Evolutionary conservation across 352 stramenopile genomes (phyloP), one percentile per base, ranked within the genome.

Genomic region (Globisporangium mamillatum): DNA sequence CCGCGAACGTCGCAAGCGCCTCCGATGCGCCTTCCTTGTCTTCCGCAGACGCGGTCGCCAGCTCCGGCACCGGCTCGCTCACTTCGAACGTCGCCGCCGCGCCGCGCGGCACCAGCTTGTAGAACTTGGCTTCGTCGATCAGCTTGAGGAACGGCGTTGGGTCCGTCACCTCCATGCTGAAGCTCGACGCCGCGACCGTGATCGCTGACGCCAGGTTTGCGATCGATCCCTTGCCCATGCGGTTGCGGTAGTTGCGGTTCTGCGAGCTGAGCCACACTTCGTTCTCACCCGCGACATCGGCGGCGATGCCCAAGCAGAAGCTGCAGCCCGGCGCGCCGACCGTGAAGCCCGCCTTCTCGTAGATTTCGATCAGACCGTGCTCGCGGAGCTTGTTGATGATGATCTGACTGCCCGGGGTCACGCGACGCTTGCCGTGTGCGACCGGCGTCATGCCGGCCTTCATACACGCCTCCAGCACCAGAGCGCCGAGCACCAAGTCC

Each of bases 171-270:
- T 86, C 71, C 87, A 95, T 95, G 53, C 63, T 75, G 71, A 95
- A 95, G 66, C 85, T 93, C 48, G 88, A 95, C 16, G 88, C 88
- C 32, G 88, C 88, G 24, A 95, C 86, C 32, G 84, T 92, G 58
- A 91, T 86, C 16, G 88, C 86, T 18, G 86, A 94, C 44, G 83
- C 85, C 50, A 95, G 69, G 75, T 95, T 92, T 20, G 76, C 83
- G 66, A 93, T 93, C 20, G 84, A 93, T 36, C 86, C 86, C 63
- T 82, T 84, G 60, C 88, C 88, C 88, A 95, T 95, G 57, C 88
- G 88, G 80, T 94, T 94, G 62, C 86, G 83, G 76, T 93, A 95
- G 76, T 95, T 95, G 25, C 88, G 86, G 76, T 95, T 95, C 80
- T 94, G 86, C 54, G 69, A 82, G 34, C 75, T 89, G 61, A 95